A percentile compares a stretch with the other conserved stretches of the same genome.
These are phyloP conservation scores for Tuber aestivum DNA, from an alignment of 495 filamentous ascomycete species.

Conservation along the genomic window DNA sequence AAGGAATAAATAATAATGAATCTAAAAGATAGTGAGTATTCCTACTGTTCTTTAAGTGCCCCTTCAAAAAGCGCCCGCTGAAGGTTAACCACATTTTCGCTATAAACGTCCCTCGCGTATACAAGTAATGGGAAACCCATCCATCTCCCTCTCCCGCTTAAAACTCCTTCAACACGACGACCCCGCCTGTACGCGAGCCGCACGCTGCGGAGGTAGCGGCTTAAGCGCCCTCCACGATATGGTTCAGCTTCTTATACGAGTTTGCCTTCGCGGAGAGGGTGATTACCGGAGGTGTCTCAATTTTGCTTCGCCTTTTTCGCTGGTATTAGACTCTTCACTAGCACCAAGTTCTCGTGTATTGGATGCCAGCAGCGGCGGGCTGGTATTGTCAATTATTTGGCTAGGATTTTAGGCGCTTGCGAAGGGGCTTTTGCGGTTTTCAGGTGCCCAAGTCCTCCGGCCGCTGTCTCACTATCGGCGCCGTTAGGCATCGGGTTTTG, in stretches of 20 bases:
- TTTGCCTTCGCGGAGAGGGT: conserved; percentile 72
- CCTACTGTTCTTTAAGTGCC: no score
- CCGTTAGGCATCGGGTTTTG: conserved; percentile 72
- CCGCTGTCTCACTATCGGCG: conserved; percentile 66
- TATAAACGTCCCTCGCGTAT: conserved; percentile 75
- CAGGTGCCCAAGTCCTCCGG: conserved; percentile 63
- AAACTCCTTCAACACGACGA: conserved; percentile 94
- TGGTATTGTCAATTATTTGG: no score
- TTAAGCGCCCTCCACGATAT: conserved; percentile 95
- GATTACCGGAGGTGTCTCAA: conserved; percentile 64
- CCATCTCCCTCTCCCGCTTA: conserved; percentile 76
- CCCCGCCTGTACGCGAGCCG: conserved; percentile 69
- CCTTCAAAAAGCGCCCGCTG: conserved; percentile 61
- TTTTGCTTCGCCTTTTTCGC: conserved; percentile 37
- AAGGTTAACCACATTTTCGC: conserved; percentile 67
- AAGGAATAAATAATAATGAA: no score
- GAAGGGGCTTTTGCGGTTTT: conserved; percentile 84
- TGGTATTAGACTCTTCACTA: conserved; percentile 51
- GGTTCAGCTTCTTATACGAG: conserved; percentile 77
- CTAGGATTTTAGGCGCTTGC: no score
- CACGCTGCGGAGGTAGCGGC: conserved; percentile 84
- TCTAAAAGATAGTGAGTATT: no score
- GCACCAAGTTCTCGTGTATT: no score
- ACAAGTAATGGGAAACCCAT: conserved; percentile 88
- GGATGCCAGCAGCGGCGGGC: no score